These are phyloP conservation scores for Coprinopsis sp. DNA, from an alignment of 768 basidiomycete species.

Conservation along the genomic window DNA sequence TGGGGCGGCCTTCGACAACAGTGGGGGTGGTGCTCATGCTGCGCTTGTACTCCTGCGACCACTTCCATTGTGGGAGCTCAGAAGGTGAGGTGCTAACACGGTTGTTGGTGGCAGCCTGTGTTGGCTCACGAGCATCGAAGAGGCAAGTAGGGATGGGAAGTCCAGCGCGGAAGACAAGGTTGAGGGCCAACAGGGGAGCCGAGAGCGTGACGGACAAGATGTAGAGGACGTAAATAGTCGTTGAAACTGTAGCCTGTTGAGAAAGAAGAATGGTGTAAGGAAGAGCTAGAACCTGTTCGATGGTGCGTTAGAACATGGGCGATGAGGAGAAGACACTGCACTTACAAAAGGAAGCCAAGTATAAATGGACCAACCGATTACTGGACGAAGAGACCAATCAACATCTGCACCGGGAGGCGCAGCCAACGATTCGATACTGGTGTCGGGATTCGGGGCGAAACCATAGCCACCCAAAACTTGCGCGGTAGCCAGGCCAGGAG, in stretches of 20 bases:
- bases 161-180: constrained; percentile 54
- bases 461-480: constrained; percentile 70
- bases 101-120: constrained; percentile 33
- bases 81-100: constrained; percentile 38
- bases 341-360: constrained; percentile 71
- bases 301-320: background rate
- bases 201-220: constrained; percentile 63
- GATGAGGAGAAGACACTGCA: constrained; percentile 11
- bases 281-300: constrained; percentile 48
- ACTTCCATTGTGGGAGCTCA: constrained; percentile 35
- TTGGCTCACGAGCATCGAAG: constrained; percentile 47
- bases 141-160: constrained; percentile 64
- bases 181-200: constrained; percentile 61
- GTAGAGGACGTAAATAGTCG: constrained; percentile 44
- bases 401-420: constrained; percentile 41
- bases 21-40: constrained; percentile 61
- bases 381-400: constrained; percentile 51
- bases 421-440: constrained; percentile 44
- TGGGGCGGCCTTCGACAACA: constrained; percentile 65
- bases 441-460: constrained; percentile 51
- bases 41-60: constrained; percentile 57
- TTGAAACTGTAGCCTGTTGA: constrained; percentile 33
- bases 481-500: constrained; percentile 52
- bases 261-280: constrained; percentile 54
- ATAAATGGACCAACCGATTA: constrained; percentile 58